Conservation (phyloP, 2,329 filamentous ascomycete genomes). For the Aspergillus hortae region DNA sequence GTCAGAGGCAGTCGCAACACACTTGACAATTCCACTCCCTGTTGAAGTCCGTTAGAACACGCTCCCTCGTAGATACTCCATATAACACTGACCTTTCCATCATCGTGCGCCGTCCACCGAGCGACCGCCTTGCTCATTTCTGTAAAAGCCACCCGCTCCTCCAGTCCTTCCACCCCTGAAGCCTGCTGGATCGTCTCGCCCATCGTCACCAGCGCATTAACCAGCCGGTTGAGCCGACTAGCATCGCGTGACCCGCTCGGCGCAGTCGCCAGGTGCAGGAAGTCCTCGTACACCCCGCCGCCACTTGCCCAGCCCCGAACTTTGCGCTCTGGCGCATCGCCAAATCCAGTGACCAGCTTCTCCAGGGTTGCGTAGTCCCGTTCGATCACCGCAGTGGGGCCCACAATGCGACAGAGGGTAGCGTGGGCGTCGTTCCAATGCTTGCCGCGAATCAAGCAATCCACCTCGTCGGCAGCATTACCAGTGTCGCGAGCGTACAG, state of each 20-base stretch:
- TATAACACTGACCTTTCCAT: slow-evolving; percentile 52
- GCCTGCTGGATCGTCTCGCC: slow-evolving; percentile 42
- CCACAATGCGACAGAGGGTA: slow-evolving; percentile 76
- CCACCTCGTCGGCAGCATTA: slow-evolving; percentile 68
- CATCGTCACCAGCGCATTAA: slow-evolving; percentile 46
- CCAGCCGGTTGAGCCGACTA: slow-evolving; percentile 40
- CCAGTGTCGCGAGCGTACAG: slow-evolving; percentile 72
- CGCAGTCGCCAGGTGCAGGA: slow-evolving; percentile 49
- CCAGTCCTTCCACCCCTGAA: slow-evolving; percentile 51
- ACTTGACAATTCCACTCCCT: slow-evolving; percentile 34
- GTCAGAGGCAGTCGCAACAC: slow-evolving; percentile 53
- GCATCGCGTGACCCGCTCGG: slow-evolving; percentile 39
- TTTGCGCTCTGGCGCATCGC: slow-evolving; percentile 54
- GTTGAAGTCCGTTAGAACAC: neutral
- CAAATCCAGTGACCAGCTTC: slow-evolving; percentile 68
- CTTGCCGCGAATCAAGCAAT: slow-evolving; percentile 73
- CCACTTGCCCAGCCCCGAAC: slow-evolving; percentile 74
- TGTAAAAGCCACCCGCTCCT: slow-evolving; percentile 69
- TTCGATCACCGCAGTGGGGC: slow-evolving; percentile 76
- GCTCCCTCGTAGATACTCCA: neutral
- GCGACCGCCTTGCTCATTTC: slow-evolving; percentile 78
- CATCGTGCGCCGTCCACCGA: slow-evolving; percentile 59
- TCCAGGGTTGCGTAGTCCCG: slow-evolving; percentile 70
- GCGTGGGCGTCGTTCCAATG: slow-evolving; percentile 78
- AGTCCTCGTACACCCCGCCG: slow-evolving; percentile 73